Evolutionary conservation across 1,139 yeast genomes (phyloP), one percentile per base, ranked within the genome.

Genomic region (Pichia inconspicua): DNA sequence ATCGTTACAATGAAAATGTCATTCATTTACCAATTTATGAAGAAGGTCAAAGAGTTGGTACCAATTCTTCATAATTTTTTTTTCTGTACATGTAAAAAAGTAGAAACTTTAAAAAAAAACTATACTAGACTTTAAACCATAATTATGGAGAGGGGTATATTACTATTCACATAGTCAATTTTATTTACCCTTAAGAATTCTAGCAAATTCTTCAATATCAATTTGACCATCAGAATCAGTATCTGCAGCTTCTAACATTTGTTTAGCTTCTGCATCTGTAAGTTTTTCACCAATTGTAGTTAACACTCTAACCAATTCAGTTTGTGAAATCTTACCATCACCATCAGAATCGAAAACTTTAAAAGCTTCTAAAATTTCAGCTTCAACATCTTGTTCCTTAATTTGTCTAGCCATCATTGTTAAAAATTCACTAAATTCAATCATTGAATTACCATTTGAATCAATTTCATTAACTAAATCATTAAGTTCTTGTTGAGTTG

Each of bases 391-490:
- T 53, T 95, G 88, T 62, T 92, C 96, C 49, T 63, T 64, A 82
- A 92, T 84, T 66, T 92, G 95, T 71, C 98, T 84, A 32, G 97
- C 96, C 80, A 75, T 75, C 63, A 75, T 68, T n/a, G 80, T 77
- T 50, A 75, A 66, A 53, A 75, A 75, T 67, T 84, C 92, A 58
- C 90, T 84, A 72, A 90, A 90, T 67, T 90, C 97, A 62, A 92
- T 89, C 58, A 88, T 82, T 41, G 96, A 96, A 69, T 90, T 95
- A 58, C 92, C 90, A 70, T 92, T 92, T 52, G 85, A 84, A 67
- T 92, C 98, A 46, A 92, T 95, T 68, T 92, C 98, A 66, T 90
- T 90, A 72, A 92, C 86, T 86, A 92, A 83, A 66, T 92, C 98
- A 46, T 92, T 84, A 61, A 92, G 82, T 69, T 92, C 98, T 58